These are phyloP conservation scores for Aspergillus candidus DNA, from an alignment of 2,329 filamentous ascomycete species.

Conservation along the genomic window DNA sequence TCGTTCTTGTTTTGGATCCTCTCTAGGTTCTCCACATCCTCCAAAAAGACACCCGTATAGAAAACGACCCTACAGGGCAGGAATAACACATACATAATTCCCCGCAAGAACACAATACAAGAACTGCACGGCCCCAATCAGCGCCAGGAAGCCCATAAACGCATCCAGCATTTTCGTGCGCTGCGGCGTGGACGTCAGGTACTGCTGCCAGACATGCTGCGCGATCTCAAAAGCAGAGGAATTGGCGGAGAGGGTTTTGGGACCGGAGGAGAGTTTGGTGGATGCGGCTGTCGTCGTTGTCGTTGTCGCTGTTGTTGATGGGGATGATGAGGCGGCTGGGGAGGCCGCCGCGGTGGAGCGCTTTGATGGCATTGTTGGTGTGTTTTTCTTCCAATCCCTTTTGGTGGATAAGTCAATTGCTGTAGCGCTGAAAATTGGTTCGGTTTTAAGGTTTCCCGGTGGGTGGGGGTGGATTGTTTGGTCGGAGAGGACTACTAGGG, in stretches of 20 bases:
- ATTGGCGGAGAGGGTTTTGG: conserved; percentile 33
- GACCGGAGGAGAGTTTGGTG: conserved; percentile 24
- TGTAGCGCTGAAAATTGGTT: background rate
- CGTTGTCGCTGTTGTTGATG: conserved; percentile 24
- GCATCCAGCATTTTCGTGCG: conserved; percentile 85
- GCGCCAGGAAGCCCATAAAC: conserved; percentile 82
- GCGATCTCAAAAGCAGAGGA: conserved; percentile 53
- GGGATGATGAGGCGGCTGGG: conserved; percentile 22
- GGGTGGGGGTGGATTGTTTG: background rate
- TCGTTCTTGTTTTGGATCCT: too few relatives aligned
- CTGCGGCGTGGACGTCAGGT: conserved; percentile 75
- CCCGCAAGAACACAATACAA: conserved; percentile 84
- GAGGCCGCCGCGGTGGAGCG: conserved; percentile 16
- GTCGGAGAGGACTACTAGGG: background rate
- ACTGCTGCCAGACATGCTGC: conserved; percentile 67
- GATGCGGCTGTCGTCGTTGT: conserved; percentile 17
- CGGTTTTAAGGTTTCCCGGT: too few relatives aligned
- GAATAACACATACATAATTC: conserved; percentile 70
- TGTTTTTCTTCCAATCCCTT: background rate
- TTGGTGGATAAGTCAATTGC: background rate
- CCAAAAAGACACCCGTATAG: background rate
- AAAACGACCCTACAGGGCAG: background rate
- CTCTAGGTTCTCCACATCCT: background rate
- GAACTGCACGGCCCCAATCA: conserved; percentile 86
- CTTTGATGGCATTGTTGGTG: conserved; percentile 19